These are phyloP conservation scores for Macrolepiota albuminosa DNA, from an alignment of 768 basidiomycete genomes.

Conservation along the genomic window DNA sequence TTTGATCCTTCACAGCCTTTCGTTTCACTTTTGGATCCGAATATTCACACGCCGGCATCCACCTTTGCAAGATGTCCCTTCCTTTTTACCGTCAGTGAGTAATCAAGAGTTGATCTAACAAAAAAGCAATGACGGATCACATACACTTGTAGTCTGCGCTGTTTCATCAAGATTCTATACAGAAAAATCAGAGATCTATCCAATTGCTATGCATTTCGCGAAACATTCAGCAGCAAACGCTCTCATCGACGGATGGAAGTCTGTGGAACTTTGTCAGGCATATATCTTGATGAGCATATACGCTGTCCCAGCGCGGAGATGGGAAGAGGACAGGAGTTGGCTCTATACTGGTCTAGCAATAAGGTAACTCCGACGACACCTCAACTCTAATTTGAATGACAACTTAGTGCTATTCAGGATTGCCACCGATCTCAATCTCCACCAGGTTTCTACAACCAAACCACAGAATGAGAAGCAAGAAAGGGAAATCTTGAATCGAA, in stretches of 20 bases:
- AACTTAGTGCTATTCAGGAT: conserved; percentile 40
- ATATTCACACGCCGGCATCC: conserved; percentile 72
- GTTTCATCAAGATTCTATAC: conserved; percentile 77
- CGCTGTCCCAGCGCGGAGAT: conserved; percentile 71
- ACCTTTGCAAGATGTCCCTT: conserved; percentile 86
- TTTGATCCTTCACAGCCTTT: conserved; percentile 39
- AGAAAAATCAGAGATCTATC: conserved; percentile 80
- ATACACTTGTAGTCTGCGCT: conserved; percentile 59
- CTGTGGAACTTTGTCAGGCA: conserved; percentile 86
- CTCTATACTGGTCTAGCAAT: conserved; percentile 85
- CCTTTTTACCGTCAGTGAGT: conserved; percentile 82
- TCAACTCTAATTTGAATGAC: background rate
- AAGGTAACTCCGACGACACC: conserved; percentile 34
- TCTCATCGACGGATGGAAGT: conserved; percentile 77
- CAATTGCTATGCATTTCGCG: conserved; percentile 86
- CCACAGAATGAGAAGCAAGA: conserved; percentile 72
- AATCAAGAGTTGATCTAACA: background rate
- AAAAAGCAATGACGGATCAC: background rate
- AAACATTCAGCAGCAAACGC: conserved; percentile 79
- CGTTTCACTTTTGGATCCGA: conserved; percentile 75
- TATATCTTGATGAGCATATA: conserved; percentile 87
- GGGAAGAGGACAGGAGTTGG: conserved; percentile 92
- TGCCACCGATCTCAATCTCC: conserved; percentile 86
- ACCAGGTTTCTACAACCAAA: conserved; percentile 56
- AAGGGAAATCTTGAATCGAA: conserved; percentile 79